Evolutionary conservation across 2,329 filamentous ascomycete species (phyloP).

Genomic region (Nigrospora sphaerica): DNA sequence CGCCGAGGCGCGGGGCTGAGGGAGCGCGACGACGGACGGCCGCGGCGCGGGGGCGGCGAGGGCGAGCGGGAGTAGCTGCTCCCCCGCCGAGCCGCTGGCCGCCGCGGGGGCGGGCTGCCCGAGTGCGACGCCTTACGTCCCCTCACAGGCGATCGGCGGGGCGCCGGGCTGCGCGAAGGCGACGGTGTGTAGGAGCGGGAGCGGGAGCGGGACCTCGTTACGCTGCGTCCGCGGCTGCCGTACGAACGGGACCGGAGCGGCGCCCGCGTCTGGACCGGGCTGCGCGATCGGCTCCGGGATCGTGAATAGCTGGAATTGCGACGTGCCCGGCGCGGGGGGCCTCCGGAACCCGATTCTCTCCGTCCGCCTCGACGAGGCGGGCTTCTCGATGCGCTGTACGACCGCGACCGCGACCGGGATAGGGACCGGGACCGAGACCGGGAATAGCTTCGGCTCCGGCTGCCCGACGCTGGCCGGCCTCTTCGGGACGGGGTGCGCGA

Average conservation of each 20-base stretch:
- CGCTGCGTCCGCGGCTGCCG: constrained; percentile 3
- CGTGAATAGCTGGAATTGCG: constrained; percentile 14
- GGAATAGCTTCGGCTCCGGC: constrained; percentile 25
- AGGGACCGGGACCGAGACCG: constrained; percentile 28
- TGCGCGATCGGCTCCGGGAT: constrained; percentile 17
- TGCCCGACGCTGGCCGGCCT: constrained; percentile 21
- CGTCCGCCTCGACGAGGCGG: constrained; percentile 15
- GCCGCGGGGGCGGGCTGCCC: constrained; percentile 9
- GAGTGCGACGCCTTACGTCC: constrained; percentile 11
- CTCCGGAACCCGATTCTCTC: constrained; percentile 15
- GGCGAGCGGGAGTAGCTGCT: constrained; percentile 6
- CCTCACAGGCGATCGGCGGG: constrained; percentile 8
- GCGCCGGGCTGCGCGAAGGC: constrained; percentile 11
- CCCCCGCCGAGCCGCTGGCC: neutral
- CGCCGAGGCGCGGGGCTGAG: constrained; percentile 1
- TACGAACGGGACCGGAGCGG: constrained; percentile 9
- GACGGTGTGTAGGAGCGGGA: constrained; percentile 3
- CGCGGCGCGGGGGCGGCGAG: constrained; percentile 4
- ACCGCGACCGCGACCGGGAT: constrained; percentile 29
- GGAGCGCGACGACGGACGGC: constrained; percentile 4
- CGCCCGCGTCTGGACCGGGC: neutral
- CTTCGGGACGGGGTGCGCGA: constrained; percentile 24
- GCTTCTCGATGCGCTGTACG: constrained; percentile 18
- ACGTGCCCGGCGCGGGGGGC: constrained; percentile 11
- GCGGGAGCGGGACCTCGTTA: constrained; percentile 11